Evolutionary conservation across 2,329 filamentous ascomycete genomes (phyloP), one percentile per base, ranked within the genome.

Genomic region (Trichoderma polysporum): DNA sequence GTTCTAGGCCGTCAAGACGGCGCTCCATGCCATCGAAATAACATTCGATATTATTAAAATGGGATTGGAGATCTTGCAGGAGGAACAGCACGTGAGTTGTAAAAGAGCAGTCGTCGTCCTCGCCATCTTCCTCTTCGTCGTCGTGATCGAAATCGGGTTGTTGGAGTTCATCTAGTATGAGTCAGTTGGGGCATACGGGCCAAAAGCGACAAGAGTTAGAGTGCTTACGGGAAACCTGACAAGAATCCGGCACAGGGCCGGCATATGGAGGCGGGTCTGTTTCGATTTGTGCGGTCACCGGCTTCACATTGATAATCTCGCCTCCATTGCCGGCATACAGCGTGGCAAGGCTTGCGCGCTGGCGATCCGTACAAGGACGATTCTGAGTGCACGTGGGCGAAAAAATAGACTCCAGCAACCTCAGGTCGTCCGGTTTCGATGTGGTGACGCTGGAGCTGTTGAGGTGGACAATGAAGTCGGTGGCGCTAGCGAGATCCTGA

Each of bases 281-380:
- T 25, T 53, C 25, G 13, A 53, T 53, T 3, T 29, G 22, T 25
- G 25, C 7, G 6, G 12, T 10, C 4, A 17, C 41, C 5, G n/a
- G 10, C 2, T 45, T 45, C 41, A 45, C 12, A 6, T 22, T 10
- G 4, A 41, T n/a, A 25, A 60, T 15, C 27, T 49, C 57, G 39
- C 57, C 57, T 49, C 57, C 57, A 8, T 29, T 47, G 39, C 57
- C 57, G 4, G 37, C 57, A 60, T 60, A 60, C 27, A 60, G 22
- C 19, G 57, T 47, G n/a, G 29, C 57, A 0, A 60, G 57, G 19
- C 33, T 49, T n/a, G 57, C 39, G 25, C 57, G 45, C 33, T 39
- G 47, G 17, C 33, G 22, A 27, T 60, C 45, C 15, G 57, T 60
- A 7, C 22, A 19, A 3, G 57, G 57, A 25, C 57, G 57, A 19